These are phyloP conservation scores for Colletotrichum brevisporum DNA, from an alignment of 2,329 filamentous ascomycete genomes.

Conservation along the genomic window DNA sequence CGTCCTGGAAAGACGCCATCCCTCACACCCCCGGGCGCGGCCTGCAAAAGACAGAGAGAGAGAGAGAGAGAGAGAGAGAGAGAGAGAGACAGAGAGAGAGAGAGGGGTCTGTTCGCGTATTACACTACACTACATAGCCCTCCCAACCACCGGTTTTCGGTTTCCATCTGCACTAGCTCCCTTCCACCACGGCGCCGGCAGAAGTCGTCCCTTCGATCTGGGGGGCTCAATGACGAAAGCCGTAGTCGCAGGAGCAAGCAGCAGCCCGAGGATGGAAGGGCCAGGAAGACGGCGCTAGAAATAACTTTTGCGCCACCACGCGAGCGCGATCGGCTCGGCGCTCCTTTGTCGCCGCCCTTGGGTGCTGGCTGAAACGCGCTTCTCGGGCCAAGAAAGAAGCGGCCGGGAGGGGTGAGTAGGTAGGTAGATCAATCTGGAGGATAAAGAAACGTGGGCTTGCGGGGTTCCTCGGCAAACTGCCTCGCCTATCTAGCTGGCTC, in stretches of 20 bases:
- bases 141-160: conserved; percentile 3
- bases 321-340: neutral
- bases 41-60: neutral
- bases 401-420: neutral
- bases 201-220: no score
- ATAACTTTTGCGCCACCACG: conserved; percentile 23
- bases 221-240: no score
- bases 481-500: neutral
- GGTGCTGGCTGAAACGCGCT: conserved; percentile 25
- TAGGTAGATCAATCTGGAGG: neutral
- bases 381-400: conserved; percentile 19
- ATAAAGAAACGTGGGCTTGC: conserved; percentile 2
- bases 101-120: conserved; percentile 6
- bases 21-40: neutral
- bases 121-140: neutral
- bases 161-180: neutral
- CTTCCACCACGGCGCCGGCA: no score
- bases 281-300: conserved; percentile 29
- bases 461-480: neutral
- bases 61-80: no score
- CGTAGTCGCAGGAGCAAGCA: neutral
- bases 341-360: conserved; percentile 1
- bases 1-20: neutral
- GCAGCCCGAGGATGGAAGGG: neutral
- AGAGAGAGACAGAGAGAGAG: neutral